Base-by-base conservation (phyloP, 1,284 basidiomycete species). In the Tylopilus sp. region DNA sequence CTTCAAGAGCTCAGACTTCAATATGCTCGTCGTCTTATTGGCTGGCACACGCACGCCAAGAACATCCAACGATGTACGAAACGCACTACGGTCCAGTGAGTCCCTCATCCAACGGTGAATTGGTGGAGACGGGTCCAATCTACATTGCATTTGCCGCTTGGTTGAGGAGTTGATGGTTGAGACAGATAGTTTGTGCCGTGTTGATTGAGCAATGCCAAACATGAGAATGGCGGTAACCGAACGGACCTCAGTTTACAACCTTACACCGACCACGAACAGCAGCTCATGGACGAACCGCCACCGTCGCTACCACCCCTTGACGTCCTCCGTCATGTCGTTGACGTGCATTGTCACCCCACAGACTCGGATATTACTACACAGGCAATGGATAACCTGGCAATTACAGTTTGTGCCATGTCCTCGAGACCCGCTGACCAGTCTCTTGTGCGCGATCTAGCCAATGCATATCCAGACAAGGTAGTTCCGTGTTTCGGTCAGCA, bases 301-400 rank as follows among this genome's bases (percentile, higher is more conserved):
- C 36, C 36, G 10, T 48, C 52, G 18, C 48, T 49, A 7, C 62
- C 66, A 31, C 44, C 69, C 37, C 48, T 62, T 29, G 64, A 71
- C 45, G 74, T 89, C 39, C 70, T 88, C 30, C 68, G 64, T 19
- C 86, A 88, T 59, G 64, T 91, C 51, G 74, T 84, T 51, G 88
- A 92, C 61, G 86, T 81, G 2, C 89, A 92, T 57, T 90, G 86
- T 65, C 89, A 92, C 69, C 87, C 89, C 10, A 90, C 87, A 12
- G 86, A 87, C 61, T 77, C 81, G 11, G 66, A 68, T 2, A 73
- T 80, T 40, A 66, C 73, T 16, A 51, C 65, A 15, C 68, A 73
- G 40, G 69, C 71, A 7, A 77, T 83, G 69, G 68, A 77, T 13
- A 59, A 64, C 16, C 72, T 89, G 15, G 64, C 71, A 6, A 81